Conservation (phyloP, 805 yeast species). For the Yamadazyma olivae region DNA sequence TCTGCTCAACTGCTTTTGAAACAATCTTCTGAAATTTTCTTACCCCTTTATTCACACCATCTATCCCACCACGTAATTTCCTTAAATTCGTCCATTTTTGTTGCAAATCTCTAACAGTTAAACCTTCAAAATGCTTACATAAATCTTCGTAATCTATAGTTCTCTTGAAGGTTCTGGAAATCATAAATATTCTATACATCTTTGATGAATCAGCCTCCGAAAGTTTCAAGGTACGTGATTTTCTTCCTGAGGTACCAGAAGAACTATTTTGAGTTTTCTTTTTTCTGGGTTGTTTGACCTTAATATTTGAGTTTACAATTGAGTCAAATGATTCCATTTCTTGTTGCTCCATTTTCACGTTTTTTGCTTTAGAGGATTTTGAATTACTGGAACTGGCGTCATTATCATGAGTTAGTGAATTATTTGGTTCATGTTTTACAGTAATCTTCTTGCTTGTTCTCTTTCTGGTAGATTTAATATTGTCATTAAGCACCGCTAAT, state of each 20-base stretch:
- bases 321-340: conserved; percentile 2
- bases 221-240: conserved; percentile 19
- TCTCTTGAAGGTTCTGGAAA: conserved; percentile 57
- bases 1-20: conserved; percentile 55
- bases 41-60: conserved; percentile 57
- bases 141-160: conserved; percentile 69
- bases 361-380: not conserved
- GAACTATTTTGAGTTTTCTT: conserved; percentile 6
- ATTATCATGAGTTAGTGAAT: no score
- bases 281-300: conserved; percentile 5
- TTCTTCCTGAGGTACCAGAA: conserved; percentile 7
- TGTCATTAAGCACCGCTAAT: conserved; percentile 13
- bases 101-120: conserved; percentile 43
- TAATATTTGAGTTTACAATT: not conserved
- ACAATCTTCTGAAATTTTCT: conserved; percentile 69
- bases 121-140: conserved; percentile 43
- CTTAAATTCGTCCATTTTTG: conserved; percentile 72
- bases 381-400: not conserved
- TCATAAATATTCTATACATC: conserved; percentile 62
- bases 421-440: not conserved
- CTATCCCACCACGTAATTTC: conserved; percentile 41
- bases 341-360: not conserved
- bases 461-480: not conserved
- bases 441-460: conserved; percentile 3
- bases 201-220: conserved; percentile 49